Base-by-base conservation (phyloP, 1,284 basidiomycete genomes). In the Phylloboletellus chloephorus region DNA sequence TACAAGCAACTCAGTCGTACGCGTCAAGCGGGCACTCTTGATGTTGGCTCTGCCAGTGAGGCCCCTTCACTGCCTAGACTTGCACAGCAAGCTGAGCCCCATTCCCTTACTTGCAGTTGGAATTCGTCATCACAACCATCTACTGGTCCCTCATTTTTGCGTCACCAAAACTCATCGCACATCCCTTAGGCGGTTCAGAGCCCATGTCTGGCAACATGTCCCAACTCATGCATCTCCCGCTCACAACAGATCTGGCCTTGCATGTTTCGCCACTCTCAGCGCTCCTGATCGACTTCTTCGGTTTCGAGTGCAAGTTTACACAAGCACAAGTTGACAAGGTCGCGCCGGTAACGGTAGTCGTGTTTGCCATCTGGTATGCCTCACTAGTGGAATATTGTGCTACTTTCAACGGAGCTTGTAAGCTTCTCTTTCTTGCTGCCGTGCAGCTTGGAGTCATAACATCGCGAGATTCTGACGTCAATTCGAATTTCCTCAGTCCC, bases 361-460 rank as follows among this genome's bases (percentile, higher is more conserved):
- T 64, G 0, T 74, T 69, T 46, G 67, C 75, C 1, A 13, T 71
- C 4, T 71, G 72, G 60, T 90, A 90, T 53, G 67, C 66, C 0
- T 60, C 58, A 7, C 88, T 83, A 75, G 77, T 79, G 7, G 88
- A 91, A 53, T 74, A 78, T 49, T 83, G 78, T 51, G 79, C 81
- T 0, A 63, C 53, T 5, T 69, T 67, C 54, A 84, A 82, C 43
- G 76, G 75, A n/a, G 60, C 56, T 3, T 90, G 83, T 86, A 51
- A 64, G 82, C 73, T 11, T 6, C 13, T 23, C 30, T 32, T 12
- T 40, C 23, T 31, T 33, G 47, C n/a, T 20, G 23, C 12, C 1
- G 1, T 23, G 34, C 22, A 5, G 28, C 23, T 28, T 13, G 11
- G 8, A 13, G 6, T 13, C 21, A 5, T 25, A 16, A 22, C 24